These are phyloP conservation scores for Lophiotrema nucula DNA, from an alignment of 495 filamentous ascomycete genomes.

Conservation along the genomic window DNA sequence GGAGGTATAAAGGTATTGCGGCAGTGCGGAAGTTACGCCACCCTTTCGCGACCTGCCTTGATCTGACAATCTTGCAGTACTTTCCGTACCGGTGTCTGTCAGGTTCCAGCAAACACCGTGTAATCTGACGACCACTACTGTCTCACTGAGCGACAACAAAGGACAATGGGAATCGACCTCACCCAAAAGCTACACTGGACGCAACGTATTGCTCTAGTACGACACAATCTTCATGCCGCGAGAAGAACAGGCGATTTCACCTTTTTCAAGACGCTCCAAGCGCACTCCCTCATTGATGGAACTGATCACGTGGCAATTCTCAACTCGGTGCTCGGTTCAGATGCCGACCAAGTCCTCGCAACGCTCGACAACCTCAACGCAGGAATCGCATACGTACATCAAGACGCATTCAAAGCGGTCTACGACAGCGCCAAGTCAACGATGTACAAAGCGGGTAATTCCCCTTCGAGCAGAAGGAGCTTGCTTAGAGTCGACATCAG, in stretches of 20 bases:
- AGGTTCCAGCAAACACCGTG: too few relatives aligned
- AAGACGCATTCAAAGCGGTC: conserved; percentile 44
- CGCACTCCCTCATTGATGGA: conserved; percentile 35
- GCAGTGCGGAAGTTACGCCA: too few relatives aligned
- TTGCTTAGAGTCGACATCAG: conserved; percentile 37
- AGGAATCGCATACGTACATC: conserved; percentile 40
- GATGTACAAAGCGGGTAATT: conserved; percentile 30
- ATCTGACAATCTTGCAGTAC: too few relatives aligned
- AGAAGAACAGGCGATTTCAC: conserved; percentile 40
- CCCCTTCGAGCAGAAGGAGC: conserved; percentile 4
- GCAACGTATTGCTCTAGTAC: conserved; percentile 39
- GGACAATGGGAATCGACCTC: conserved; percentile 12
- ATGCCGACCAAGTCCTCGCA: conserved; percentile 38
- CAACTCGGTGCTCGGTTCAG: conserved; percentile 33
- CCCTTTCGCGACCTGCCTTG: too few relatives aligned
- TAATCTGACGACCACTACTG: too few relatives aligned
- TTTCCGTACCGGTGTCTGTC: too few relatives aligned
- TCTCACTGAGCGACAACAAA: too few relatives aligned
- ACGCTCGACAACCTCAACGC: conserved; percentile 44
- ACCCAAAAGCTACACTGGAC: conserved; percentile 41
- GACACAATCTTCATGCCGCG: conserved; percentile 42
- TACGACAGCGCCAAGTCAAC: conserved; percentile 39
- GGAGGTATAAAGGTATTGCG: too few relatives aligned
- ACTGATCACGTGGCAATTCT: conserved; percentile 41
- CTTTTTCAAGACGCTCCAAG: conserved; percentile 45